phyloP scores from a whole-genome alignment of 192 early-diverging fungal species.

The Jimgerdemannia flammicorona region DNA sequence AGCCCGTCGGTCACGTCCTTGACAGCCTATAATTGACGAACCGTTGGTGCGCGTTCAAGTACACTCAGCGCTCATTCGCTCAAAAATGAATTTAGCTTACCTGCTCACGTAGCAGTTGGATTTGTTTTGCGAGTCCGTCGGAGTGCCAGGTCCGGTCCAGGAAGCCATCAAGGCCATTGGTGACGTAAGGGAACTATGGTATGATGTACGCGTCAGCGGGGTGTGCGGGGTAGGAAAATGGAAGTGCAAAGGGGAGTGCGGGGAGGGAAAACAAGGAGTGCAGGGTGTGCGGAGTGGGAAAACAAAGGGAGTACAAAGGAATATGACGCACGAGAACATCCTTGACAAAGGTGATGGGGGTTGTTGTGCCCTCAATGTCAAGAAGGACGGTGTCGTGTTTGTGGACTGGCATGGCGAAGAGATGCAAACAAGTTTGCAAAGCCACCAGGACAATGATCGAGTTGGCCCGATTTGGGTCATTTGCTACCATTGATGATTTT shows the following conservation, averaged over 20 bases:
- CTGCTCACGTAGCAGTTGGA: constrained; percentile 49
- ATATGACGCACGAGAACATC: constrained; percentile 58
- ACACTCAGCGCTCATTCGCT: background rate
- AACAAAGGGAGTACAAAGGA: background rate
- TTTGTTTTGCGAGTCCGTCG: constrained; percentile 32
- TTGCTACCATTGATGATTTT: too few species aligned
- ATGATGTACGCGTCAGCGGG: background rate
- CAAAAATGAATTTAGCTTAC: constrained; percentile 14
- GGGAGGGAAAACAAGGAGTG: constrained; percentile 1
- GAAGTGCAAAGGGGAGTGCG: background rate
- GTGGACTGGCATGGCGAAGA: background rate
- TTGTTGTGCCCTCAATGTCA: constrained; percentile 97
- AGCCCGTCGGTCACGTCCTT: constrained; percentile 43
- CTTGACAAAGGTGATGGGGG: constrained; percentile 95
- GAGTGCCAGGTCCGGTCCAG: constrained; percentile 52
- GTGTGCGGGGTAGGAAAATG: constrained; percentile 1
- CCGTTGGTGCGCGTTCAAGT: background rate
- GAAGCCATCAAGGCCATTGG: constrained; percentile 56
- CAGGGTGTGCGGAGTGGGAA: background rate
- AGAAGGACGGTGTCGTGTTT: constrained; percentile 53
- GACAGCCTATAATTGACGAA: constrained; percentile 27
- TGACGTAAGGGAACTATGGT: constrained; percentile 80
- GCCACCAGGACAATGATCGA: too few species aligned
- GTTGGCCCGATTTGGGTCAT: too few species aligned
- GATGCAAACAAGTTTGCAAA: too few species aligned